Percentiles rank a stretch among this genome's conserved stretches.
Evolutionary conservation across 169 alveolate genomes (phyloP).

Genomic region (Pseudocohnilembus persalinus): DNA sequence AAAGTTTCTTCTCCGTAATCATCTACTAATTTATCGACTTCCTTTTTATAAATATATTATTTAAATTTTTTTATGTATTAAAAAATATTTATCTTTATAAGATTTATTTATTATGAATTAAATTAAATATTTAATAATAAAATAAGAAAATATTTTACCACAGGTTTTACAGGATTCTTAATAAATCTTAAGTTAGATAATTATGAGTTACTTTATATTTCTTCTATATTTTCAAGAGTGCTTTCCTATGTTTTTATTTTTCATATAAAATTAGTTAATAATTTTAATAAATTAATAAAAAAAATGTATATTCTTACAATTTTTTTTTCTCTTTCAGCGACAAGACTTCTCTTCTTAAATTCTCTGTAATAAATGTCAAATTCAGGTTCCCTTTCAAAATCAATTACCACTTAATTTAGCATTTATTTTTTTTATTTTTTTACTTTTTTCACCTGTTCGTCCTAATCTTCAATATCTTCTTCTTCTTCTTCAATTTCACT

Average conservation of each 20-base stretch:
- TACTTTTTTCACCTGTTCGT: background rate
- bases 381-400: slow-evolving; percentile 40
- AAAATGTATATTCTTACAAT: too few relatives aligned
- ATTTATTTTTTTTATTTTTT: background rate
- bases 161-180: slow-evolving; percentile 37
- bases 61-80: too few relatives aligned
- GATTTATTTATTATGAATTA: too few relatives aligned
- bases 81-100: too few relatives aligned
- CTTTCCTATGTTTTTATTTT: too few relatives aligned
- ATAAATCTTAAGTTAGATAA: slow-evolving; percentile 26
- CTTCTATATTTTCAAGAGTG: background rate
- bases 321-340: background rate
- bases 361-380: slow-evolving; percentile 32
- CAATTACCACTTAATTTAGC: slow-evolving; percentile 26
- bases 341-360: slow-evolving; percentile 21
- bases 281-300: too few relatives aligned
- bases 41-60: too few relatives aligned
- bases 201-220: background rate
- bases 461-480: background rate
- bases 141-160: too few relatives aligned
- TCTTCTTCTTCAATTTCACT: slow-evolving; percentile 7
- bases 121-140: too few relatives aligned
- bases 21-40: slow-evolving; percentile 28
- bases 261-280: too few relatives aligned
- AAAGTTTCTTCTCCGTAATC: slow-evolving; percentile 44